Evolutionary conservation across 192 early-diverging fungal genomes (phyloP).

Genomic region (Entomortierella chlamydospora): DNA sequence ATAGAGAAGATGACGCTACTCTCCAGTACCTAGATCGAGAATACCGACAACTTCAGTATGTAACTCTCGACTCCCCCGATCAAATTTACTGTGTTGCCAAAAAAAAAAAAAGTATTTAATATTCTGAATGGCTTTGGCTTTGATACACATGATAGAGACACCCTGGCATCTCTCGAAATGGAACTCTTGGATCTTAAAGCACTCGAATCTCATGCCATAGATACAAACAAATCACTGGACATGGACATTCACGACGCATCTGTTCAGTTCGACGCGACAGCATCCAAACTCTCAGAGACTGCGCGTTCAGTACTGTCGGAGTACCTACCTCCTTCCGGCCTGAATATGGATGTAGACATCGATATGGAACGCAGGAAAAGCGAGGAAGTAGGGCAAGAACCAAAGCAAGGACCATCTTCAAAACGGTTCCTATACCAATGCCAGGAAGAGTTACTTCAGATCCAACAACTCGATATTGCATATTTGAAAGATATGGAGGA

Average conservation of each 20-base stretch:
- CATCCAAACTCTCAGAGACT: constrained; percentile 16
- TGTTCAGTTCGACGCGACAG: constrained; percentile 30
- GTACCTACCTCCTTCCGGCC: constrained; percentile 1
- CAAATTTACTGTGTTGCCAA: too few species aligned
- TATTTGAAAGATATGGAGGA: neutral
- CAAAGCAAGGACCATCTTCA: neutral
- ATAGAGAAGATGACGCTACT: neutral
- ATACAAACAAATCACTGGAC: constrained; percentile 16
- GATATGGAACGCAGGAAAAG: neutral
- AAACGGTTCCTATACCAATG: constrained; percentile 26
- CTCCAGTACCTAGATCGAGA: constrained; percentile 20
- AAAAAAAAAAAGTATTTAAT: too few species aligned
- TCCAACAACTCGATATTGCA: constrained; percentile 20
- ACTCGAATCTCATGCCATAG: constrained; percentile 16
- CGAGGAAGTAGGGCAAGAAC: neutral
- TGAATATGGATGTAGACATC: constrained; percentile 1
- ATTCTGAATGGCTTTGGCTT: too few species aligned
- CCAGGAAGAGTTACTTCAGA: constrained; percentile 14
- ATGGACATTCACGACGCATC: constrained; percentile 37
- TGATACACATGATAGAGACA: constrained; percentile 10
- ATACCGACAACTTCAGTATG: constrained; percentile 41
- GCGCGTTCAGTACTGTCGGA: constrained; percentile 7
- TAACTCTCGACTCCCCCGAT: neutral
- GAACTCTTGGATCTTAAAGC: constrained; percentile 35
- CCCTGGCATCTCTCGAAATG: constrained; percentile 23